Evolutionary conservation across 495 filamentous ascomycete species (phyloP).

Genomic region (Talaromyces nanjingensis): DNA sequence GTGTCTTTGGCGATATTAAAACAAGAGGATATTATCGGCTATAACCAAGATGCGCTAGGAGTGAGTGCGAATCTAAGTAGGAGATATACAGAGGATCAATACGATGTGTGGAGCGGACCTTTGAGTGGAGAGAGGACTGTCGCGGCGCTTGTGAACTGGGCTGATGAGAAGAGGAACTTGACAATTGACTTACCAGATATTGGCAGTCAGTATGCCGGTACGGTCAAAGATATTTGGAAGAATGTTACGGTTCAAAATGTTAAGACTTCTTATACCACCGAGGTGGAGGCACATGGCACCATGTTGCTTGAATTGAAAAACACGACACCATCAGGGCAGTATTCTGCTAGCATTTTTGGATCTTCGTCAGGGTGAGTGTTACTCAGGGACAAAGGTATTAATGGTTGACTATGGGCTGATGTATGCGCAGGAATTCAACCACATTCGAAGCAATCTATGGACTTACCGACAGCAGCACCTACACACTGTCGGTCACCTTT

Average conservation of each 20-base stretch:
- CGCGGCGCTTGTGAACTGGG: constrained; percentile 40
- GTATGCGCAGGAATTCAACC: constrained; percentile 7
- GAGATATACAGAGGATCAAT: constrained; percentile 34
- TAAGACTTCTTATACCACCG: constrained; percentile 28
- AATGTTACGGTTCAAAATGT: constrained; percentile 20
- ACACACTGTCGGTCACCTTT: neutral
- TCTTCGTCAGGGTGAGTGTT: constrained; percentile 17
- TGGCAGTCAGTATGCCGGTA: constrained; percentile 31
- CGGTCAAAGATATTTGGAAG: constrained; percentile 38
- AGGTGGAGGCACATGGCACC: constrained; percentile 34
- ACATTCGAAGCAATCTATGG: constrained; percentile 13
- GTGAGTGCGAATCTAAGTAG: constrained; percentile 30
- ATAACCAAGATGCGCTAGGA: constrained; percentile 48
- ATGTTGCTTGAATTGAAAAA: constrained; percentile 34
- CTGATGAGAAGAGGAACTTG: constrained; percentile 26
- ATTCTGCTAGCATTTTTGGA: constrained; percentile 17
- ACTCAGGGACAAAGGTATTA: too few species aligned
- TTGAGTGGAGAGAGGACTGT: constrained; percentile 33
- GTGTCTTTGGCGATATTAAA: constrained; percentile 32
- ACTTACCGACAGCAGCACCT: neutral
- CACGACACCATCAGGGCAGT: constrained; percentile 21
- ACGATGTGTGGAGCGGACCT: constrained; percentile 43
- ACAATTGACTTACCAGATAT: constrained; percentile 33
- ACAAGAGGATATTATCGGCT: constrained; percentile 44
- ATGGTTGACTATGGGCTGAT: neutral